phyloP scores from a whole-genome alignment of 495 filamentous ascomycete species.

The Hypoxylon rickii region DNA sequence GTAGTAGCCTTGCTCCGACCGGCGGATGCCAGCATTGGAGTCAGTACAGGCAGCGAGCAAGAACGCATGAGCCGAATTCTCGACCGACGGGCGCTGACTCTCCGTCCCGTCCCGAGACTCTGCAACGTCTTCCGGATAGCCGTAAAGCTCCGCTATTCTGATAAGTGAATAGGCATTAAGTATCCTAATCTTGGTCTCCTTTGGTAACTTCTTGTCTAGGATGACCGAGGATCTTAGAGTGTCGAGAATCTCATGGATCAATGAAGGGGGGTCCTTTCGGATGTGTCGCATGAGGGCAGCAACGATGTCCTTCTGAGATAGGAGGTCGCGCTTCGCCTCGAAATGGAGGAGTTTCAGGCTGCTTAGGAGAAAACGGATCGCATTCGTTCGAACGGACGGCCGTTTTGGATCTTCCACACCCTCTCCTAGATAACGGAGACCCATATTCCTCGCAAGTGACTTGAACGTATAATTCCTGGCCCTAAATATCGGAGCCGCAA shows the following conservation, averaged over 20 bases:
- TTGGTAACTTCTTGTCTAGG: slow-evolving; percentile 67
- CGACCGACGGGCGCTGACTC: slow-evolving; percentile 46
- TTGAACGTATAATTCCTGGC: slow-evolving; percentile 74
- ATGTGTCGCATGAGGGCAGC: slow-evolving; percentile 70
- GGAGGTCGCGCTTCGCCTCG: slow-evolving; percentile 72
- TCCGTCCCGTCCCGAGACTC: slow-evolving; percentile 24
- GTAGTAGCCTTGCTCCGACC: slow-evolving; percentile 72
- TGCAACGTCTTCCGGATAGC: slow-evolving; percentile 52
- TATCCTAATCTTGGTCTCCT: slow-evolving; percentile 71
- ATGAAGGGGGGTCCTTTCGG: slow-evolving; percentile 70
- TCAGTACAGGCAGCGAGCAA: slow-evolving; percentile 74
- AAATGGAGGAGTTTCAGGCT: slow-evolving; percentile 71
- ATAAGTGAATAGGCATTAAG: slow-evolving; percentile 72
- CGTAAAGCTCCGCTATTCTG: slow-evolving; percentile 72
- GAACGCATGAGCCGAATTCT: slow-evolving; percentile 69
- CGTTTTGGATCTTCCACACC: slow-evolving; percentile 58
- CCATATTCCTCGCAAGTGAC: slow-evolving; percentile 66
- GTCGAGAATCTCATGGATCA: slow-evolving; percentile 69
- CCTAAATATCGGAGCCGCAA: slow-evolving; percentile 71
- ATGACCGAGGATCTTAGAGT: slow-evolving; percentile 68
- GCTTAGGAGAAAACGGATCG: slow-evolving; percentile 73
- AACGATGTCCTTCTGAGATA: slow-evolving; percentile 72
- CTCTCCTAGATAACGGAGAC: slow-evolving; percentile 56
- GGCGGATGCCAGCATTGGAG: slow-evolving; percentile 68
- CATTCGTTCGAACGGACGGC: slow-evolving; percentile 75